A percentile compares a stretch with the other conserved stretches of the same genome.
phyloP scores from a whole-genome alignment of 2,329 filamentous ascomycete species.

The Aureobasidium sp. region DNA sequence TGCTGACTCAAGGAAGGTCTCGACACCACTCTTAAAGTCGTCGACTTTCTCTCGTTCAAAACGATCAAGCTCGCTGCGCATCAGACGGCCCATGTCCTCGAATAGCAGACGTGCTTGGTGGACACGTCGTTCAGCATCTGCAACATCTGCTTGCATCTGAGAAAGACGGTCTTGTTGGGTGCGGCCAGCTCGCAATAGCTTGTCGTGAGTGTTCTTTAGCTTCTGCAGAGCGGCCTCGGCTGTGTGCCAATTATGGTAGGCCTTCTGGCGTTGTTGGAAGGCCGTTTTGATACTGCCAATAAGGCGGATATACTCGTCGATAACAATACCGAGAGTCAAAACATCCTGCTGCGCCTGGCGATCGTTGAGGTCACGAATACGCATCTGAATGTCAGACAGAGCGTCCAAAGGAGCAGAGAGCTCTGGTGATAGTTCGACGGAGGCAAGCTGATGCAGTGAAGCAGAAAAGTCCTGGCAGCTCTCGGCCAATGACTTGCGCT shows the following conservation, averaged over 20 bases:
- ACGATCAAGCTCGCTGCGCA: slow-evolving; percentile 83
- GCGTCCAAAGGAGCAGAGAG: slow-evolving; percentile 85
- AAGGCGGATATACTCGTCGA: slow-evolving; percentile 94
- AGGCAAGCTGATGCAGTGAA: slow-evolving; percentile 84
- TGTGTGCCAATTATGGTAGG: slow-evolving; percentile 87
- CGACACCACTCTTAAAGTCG: slow-evolving; percentile 96
- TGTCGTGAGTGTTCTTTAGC: slow-evolving; percentile 82
- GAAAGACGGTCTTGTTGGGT: slow-evolving; percentile 93
- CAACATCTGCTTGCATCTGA: slow-evolving; percentile 86
- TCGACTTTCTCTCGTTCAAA: slow-evolving; percentile 98
- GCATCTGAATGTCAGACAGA: slow-evolving; percentile 85
- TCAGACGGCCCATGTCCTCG: slow-evolving; percentile 92
- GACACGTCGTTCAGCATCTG: slow-evolving; percentile 88
- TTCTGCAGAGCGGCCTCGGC: slow-evolving; percentile 89
- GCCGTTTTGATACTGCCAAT: slow-evolving; percentile 94
- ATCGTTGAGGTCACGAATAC: slow-evolving; percentile 91
- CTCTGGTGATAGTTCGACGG: slow-evolving; percentile 83
- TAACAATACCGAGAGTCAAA: slow-evolving; percentile 90
- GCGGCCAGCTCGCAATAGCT: slow-evolving; percentile 87
- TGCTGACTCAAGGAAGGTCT: slow-evolving; percentile 94
- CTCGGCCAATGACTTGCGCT: slow-evolving; percentile 89
- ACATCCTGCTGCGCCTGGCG: slow-evolving; percentile 96
- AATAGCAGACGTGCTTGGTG: slow-evolving; percentile 86
- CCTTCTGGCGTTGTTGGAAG: slow-evolving; percentile 87
- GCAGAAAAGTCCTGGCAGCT: slow-evolving; percentile 88